These are phyloP conservation scores for Colletotrichum trifolii DNA, from an alignment of 2,329 filamentous ascomycete genomes.

Conservation along the genomic window DNA sequence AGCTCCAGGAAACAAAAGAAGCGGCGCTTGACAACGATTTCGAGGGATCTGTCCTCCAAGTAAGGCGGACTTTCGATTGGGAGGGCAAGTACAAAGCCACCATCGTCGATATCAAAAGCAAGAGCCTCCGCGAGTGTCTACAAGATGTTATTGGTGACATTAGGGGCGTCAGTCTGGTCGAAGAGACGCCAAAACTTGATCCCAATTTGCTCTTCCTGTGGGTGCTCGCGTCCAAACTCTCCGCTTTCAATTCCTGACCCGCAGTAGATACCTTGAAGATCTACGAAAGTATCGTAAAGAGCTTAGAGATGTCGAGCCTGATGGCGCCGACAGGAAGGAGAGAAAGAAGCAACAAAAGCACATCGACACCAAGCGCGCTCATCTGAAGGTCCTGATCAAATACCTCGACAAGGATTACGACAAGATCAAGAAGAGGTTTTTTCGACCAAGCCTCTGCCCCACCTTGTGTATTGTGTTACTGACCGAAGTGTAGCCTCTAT, in stretches of 20 bases:
- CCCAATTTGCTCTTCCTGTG: conserved; percentile 77
- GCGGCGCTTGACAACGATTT: conserved; percentile 65
- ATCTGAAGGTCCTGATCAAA: conserved; percentile 78
- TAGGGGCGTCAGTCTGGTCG: conserved; percentile 82
- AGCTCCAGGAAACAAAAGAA: conserved; percentile 65
- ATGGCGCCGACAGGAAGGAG: conserved; percentile 62
- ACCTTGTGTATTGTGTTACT: background rate
- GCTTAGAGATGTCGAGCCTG: conserved; percentile 67
- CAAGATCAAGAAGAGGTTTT: conserved; percentile 73
- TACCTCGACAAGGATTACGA: conserved; percentile 87
- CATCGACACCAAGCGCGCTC: conserved; percentile 66
- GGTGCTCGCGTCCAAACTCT: conserved; percentile 39
- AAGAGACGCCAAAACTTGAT: conserved; percentile 79
- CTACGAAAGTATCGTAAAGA: conserved; percentile 73
- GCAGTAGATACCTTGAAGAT: conserved; percentile 77
- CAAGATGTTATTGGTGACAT: conserved; percentile 79
- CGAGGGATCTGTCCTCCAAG: conserved; percentile 84
- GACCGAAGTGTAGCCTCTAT: conserved; percentile 66
- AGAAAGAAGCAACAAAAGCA: conserved; percentile 71
- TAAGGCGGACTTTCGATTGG: conserved; percentile 84
- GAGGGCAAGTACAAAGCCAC: conserved; percentile 82
- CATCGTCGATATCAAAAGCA: conserved; percentile 86
- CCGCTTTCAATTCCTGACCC: no score
- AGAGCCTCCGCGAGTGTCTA: conserved; percentile 77
- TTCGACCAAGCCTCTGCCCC: no score